Percentiles rank a stretch among this genome's conserved stretches.
Evolutionary conservation across 768 basidiomycete genomes (phyloP).

Genomic region (Boletales sp.): DNA sequence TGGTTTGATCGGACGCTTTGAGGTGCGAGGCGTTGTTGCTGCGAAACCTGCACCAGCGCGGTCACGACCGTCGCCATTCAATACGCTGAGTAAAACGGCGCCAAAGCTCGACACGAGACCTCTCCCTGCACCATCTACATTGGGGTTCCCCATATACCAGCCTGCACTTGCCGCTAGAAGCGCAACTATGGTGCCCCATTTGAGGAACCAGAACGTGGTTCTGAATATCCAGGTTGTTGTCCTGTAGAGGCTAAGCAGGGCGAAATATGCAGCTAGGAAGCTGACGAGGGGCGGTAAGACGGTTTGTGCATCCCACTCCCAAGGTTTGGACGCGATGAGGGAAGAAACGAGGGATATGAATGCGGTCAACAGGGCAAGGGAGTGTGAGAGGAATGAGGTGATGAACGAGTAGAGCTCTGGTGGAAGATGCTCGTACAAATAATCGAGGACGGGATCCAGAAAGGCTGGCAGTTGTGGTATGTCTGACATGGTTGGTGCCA

Average conservation of each 20-base stretch:
- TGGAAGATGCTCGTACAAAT: slow-evolving; percentile 53
- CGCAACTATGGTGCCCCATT: slow-evolving; percentile 68
- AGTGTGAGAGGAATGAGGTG: slow-evolving; percentile 48
- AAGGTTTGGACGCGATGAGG: slow-evolving; percentile 47
- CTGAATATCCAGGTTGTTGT: slow-evolving; percentile 75
- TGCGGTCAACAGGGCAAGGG: slow-evolving; percentile 47
- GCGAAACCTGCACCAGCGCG: slow-evolving; percentile 24
- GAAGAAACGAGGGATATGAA: slow-evolving; percentile 45
- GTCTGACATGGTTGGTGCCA: slow-evolving; percentile 29
- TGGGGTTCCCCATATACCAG: slow-evolving; percentile 48
- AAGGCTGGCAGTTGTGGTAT: slow-evolving; percentile 40
- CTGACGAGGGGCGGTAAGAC: slow-evolving; percentile 73
- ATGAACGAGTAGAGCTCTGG: slow-evolving; percentile 51
- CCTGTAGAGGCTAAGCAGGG: slow-evolving; percentile 72
- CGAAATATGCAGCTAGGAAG: slow-evolving; percentile 69
- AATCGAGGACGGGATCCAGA: slow-evolving; percentile 52
- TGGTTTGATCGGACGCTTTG: slow-evolving; percentile 38
- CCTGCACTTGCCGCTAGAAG: slow-evolving; percentile 50
- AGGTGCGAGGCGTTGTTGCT: slow-evolving; percentile 11
- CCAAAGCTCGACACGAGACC: slow-evolving; percentile 40
- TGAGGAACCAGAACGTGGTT: slow-evolving; percentile 63
- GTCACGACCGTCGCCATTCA: slow-evolving; percentile 38
- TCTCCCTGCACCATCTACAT: slow-evolving; percentile 28
- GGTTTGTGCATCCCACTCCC: slow-evolving; percentile 63
- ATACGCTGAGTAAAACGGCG: slow-evolving; percentile 38